Conservation (phyloP, 495 filamentous ascomycete genomes). For the Trichocladium antarcticum region DNA sequence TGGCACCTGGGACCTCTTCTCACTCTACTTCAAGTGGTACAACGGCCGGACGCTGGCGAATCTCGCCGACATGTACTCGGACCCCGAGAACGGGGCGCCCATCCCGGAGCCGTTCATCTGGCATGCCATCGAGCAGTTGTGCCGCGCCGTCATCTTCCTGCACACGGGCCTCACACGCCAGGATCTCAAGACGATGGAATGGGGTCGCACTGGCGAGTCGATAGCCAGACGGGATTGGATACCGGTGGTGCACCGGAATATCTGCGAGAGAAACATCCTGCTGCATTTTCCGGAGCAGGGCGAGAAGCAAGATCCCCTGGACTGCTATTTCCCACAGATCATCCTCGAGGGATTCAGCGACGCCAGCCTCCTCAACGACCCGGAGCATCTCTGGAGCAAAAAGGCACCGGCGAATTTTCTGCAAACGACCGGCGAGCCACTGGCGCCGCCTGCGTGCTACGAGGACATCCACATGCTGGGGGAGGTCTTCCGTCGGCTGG, state of each 20-base stretch:
- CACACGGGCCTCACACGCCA: not conserved
- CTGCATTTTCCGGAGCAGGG: not conserved
- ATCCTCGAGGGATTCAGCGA: conserved; percentile 1
- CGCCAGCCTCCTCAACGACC: not conserved
- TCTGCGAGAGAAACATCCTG: not conserved
- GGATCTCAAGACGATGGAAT: too few relatives aligned
- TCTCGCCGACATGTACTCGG: conserved; percentile 4
- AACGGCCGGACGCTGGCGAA: conserved; percentile 10
- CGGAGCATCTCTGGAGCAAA: not conserved
- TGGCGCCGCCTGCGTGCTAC: not conserved
- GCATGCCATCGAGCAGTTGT: conserved; percentile 11
- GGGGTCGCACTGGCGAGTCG: not conserved
- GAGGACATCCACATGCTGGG: conserved; percentile 8
- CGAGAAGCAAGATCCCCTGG: not conserved
- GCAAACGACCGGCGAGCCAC: not conserved
- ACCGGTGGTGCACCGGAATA: not conserved
- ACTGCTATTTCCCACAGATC: conserved; percentile 1
- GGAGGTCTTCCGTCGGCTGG: not conserved
- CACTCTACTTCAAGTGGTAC: conserved; percentile 7
- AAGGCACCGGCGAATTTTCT: not conserved
- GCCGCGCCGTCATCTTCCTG: conserved; percentile 7
- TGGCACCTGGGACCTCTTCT: not conserved
- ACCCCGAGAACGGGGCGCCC: not conserved
- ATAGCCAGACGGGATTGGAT: not conserved
- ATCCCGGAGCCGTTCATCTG: conserved; percentile 13